Evolutionary conservation across 352 stramenopile species (phyloP), one percentile per base, ranked within the genome.

Genomic region (Pythium oligandrum): DNA sequence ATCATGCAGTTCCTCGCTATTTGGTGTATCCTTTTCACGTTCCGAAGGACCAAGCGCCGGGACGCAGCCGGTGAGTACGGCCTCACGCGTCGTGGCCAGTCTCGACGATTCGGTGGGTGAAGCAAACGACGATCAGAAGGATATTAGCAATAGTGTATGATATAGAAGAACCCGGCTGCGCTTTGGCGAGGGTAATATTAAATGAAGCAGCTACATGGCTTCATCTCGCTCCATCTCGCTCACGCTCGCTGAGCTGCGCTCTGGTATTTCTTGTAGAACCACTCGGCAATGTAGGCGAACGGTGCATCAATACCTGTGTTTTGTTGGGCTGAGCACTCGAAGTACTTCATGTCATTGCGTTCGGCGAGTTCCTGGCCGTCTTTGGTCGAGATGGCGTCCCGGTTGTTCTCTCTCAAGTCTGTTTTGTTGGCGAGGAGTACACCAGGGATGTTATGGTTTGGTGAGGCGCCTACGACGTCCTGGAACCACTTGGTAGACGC

Each of bases 261-360:
- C 48, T 90, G 80, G 54, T 93, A 93, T 56, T 90, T 91, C 48
- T 88, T 89, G 68, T 90, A 75, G 48, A 92, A 93, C 70, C 78
- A 87, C 52, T 88, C 77, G 33, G 83, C 80, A 53, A 93, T 88
- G 69, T 90, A 74, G 31, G 65, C 55, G 63, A 93, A 93, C 6
- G 83, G 77, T 35, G 75, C 75, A 4, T 93, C 81, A 30, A 93
- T 80, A 11, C 68, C 75, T 5, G 70, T 66, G 54, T 90, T 89
- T 55, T 89, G 71, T 73, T 87, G 78, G 40, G 81, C 83, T 1
- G 83, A 93, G 46, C 73, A 83, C 53, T 93, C 83, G 48, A 90
- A 92, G 63, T 83, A 92, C 59, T 87, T 87, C 53, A 93, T 73
- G 26, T 88, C 76, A 57, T 87, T 90, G 34, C 76, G 69, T 10